phyloP scores from a whole-genome alignment of 768 basidiomycete genomes.

The Lactarius hengduanensis region DNA sequence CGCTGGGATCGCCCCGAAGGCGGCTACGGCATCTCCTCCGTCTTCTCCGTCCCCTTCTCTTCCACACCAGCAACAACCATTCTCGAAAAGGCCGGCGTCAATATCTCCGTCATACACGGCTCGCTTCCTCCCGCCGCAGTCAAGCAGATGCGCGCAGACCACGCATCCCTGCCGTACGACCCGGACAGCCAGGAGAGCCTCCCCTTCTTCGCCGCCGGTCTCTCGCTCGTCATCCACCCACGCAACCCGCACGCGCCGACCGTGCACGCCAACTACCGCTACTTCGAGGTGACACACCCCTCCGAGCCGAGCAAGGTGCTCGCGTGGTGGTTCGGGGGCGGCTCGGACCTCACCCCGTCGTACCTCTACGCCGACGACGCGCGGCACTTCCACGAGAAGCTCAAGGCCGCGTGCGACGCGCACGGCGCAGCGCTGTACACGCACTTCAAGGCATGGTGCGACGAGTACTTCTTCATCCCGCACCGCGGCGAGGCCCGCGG shows the following conservation, averaged over 20 bases:
- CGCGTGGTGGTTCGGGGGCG: conserved; percentile 99
- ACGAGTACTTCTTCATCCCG: conserved; percentile 93
- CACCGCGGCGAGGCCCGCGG: conserved; percentile 87
- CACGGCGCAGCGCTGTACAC: conserved; percentile 70
- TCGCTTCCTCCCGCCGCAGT: conserved; percentile 84
- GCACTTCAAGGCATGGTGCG: conserved; percentile 92
- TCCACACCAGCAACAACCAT: conserved; percentile 42
- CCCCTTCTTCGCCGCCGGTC: conserved; percentile 91
- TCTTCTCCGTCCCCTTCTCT: conserved; percentile 54
- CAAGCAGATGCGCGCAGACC: conserved; percentile 93
- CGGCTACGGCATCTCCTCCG: conserved; percentile 83
- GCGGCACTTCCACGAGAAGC: conserved; percentile 76
- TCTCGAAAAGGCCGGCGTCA: conserved; percentile 95
- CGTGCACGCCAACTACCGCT: conserved; percentile 94
- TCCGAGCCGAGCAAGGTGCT: conserved; percentile 47
- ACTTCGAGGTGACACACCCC: conserved; percentile 77
- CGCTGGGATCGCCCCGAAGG: conserved; percentile 68
- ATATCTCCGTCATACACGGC: conserved; percentile 90
- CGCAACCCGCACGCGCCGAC: conserved; percentile 92
- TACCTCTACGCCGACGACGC: conserved; percentile 91
- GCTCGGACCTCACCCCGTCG: conserved; percentile 89
- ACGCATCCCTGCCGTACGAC: conserved; percentile 68
- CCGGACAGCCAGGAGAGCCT: conserved; percentile 56
- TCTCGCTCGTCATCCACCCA: conserved; percentile 93
- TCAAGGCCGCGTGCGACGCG: conserved; percentile 72